Evolutionary conservation across 768 basidiomycete species (phyloP).

Genomic region (Suillus plorans): DNA sequence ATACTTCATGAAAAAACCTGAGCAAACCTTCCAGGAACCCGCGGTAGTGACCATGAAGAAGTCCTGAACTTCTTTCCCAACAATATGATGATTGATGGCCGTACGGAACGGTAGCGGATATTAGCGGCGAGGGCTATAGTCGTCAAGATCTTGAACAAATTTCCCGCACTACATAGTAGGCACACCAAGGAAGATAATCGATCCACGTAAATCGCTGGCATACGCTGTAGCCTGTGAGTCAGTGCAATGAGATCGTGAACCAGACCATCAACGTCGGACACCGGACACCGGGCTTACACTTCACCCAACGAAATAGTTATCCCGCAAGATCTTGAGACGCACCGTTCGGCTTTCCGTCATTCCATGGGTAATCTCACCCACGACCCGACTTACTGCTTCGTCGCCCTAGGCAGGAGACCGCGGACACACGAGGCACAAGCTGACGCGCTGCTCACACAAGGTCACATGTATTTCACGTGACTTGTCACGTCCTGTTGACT

Average conservation of each 20-base stretch:
- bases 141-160: not conserved
- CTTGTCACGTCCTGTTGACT: not conserved
- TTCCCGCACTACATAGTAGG: not conserved
- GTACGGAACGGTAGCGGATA: not conserved
- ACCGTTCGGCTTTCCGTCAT: not conserved
- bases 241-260: not conserved
- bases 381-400: not conserved
- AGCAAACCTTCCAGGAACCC: not conserved
- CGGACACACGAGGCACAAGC: not conserved
- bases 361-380: not conserved
- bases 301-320: not conserved
- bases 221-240: not conserved
- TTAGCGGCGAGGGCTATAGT: not conserved
- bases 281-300: not conserved
- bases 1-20: not conserved
- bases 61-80: not conserved
- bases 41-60: not conserved
- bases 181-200: conserved; percentile 49
- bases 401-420: not conserved
- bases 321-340: not conserved
- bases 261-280: not conserved
- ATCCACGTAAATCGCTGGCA: conserved; percentile 26
- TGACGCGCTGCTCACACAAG: not conserved
- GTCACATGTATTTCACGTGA: not conserved
- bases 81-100: no score